These are phyloP conservation scores for Azolla pinnata DNA, from an alignment of 75 land plant species.

Conservation along the genomic window DNA sequence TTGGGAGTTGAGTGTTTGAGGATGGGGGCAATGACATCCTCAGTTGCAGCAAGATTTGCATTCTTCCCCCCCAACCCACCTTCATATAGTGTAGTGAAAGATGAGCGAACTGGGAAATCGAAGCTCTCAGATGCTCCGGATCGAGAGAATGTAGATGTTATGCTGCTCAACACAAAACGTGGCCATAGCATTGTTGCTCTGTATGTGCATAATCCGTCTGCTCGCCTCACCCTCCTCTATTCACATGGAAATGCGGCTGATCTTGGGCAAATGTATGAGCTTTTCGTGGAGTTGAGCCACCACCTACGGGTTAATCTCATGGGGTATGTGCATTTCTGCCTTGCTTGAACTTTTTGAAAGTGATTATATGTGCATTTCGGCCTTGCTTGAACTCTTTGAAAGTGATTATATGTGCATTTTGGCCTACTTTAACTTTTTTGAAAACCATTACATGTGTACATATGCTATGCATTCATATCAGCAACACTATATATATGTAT, in stretches of 20 bases:
- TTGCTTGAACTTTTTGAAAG: no score
- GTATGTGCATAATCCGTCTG: slow-evolving; percentile 49
- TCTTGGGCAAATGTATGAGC: slow-evolving; percentile 70
- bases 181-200: slow-evolving; percentile 52
- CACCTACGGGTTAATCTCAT: slow-evolving; percentile 52
- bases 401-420: no score
- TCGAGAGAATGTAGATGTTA: slow-evolving; percentile 56
- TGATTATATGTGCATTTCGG: no score
- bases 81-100: slow-evolving; percentile 38
- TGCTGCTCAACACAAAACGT: slow-evolving; percentile 35
- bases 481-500: no score
- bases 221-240: slow-evolving; percentile 54
- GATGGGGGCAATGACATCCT: slow-evolving; percentile 69
- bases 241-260: slow-evolving; percentile 73
- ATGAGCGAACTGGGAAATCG: slow-evolving; percentile 26
- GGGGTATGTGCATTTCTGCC: no score
- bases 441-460: no score
- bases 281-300: slow-evolving; percentile 47
- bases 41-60: slow-evolving; percentile 59
- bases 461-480: no score
- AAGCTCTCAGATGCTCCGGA: slow-evolving; percentile 34
- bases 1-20: no score
- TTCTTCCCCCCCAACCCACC: slow-evolving; percentile 65
- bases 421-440: no score
- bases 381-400: no score